These are phyloP conservation scores for Anisodus tanguticus DNA, from an alignment of 257 asterid genomes.

Conservation along the genomic window DNA sequence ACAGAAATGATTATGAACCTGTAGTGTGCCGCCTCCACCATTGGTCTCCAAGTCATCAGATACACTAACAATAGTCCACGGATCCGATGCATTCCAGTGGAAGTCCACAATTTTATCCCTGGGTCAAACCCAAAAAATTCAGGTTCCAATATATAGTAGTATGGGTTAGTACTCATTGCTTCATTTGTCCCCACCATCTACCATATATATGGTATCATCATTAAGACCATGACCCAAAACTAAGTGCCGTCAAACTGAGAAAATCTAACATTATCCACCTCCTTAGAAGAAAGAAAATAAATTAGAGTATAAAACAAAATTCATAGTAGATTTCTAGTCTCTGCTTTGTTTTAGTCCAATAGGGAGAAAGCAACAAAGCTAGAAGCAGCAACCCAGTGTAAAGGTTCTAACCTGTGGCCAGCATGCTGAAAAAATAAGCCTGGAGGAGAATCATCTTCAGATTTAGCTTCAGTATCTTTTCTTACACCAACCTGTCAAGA, in stretches of 20 bases:
- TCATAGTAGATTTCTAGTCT: neutral
- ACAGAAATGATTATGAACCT: constrained; percentile 49
- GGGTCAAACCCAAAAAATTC: constrained; percentile 16
- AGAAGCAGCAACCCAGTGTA: constrained; percentile 30
- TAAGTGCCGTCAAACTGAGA: neutral
- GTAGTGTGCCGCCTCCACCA: constrained; percentile 96
- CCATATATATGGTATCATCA: neutral
- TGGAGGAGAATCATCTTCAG: constrained; percentile 59
- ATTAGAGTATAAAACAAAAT: neutral
- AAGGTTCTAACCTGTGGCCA: constrained; percentile 86
- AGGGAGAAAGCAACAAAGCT: neutral
- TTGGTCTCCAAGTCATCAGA: constrained; percentile 85
- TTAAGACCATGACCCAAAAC: neutral
- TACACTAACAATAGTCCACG: constrained; percentile 93
- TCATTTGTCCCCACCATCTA: neutral
- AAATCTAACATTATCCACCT: neutral
- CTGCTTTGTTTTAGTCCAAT: neutral
- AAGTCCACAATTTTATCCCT: constrained; percentile 96
- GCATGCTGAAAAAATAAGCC: constrained; percentile 98
- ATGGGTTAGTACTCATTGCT: neutral
- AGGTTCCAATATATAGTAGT: neutral
- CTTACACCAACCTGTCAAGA: constrained; percentile 66
- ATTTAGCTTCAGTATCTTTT: constrained; percentile 59
- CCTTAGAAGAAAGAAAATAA: neutral
- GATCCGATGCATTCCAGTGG: constrained; percentile 91